Evolutionary conservation across 2,329 filamentous ascomycete species (phyloP).

Genomic region (Ophiostoma angusticollis): DNA sequence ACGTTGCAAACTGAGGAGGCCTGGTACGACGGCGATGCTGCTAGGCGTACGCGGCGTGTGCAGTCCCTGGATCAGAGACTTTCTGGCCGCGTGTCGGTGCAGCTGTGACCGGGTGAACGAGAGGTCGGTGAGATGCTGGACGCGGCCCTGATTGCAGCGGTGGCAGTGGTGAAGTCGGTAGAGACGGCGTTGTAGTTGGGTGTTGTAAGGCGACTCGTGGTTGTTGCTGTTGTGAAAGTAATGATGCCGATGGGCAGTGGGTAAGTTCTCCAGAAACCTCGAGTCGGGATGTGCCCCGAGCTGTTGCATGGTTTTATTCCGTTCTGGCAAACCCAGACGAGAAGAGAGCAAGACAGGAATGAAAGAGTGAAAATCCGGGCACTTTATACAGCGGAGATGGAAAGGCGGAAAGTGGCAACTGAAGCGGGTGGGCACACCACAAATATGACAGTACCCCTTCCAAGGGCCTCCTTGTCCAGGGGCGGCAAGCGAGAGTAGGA

Average conservation of each 20-base stretch:
- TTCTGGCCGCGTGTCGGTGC: neutral
- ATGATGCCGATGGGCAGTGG: neutral
- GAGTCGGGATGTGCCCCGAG: constrained; percentile 4
- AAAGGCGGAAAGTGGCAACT: too few species aligned
- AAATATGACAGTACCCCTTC: too few species aligned
- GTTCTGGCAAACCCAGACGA: neutral
- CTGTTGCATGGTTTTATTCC: constrained; percentile 9
- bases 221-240: neutral
- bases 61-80: neutral
- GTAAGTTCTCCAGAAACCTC: constrained; percentile 6
- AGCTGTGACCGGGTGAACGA: neutral
- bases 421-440: too few species aligned
- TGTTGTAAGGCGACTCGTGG: neutral
- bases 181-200: neutral
- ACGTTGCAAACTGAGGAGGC: constrained; percentile 9
- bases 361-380: neutral
- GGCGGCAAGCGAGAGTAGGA: too few species aligned
- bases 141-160: neutral
- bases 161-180: neutral
- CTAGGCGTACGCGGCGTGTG: neutral
- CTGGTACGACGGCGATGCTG: constrained; percentile 4
- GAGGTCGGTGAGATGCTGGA: neutral
- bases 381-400: neutral
- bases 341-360: neutral
- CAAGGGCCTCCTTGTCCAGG: too few species aligned